Conservation (phyloP, 805 yeast genomes). For the Metschnikowia lunata region DNA sequence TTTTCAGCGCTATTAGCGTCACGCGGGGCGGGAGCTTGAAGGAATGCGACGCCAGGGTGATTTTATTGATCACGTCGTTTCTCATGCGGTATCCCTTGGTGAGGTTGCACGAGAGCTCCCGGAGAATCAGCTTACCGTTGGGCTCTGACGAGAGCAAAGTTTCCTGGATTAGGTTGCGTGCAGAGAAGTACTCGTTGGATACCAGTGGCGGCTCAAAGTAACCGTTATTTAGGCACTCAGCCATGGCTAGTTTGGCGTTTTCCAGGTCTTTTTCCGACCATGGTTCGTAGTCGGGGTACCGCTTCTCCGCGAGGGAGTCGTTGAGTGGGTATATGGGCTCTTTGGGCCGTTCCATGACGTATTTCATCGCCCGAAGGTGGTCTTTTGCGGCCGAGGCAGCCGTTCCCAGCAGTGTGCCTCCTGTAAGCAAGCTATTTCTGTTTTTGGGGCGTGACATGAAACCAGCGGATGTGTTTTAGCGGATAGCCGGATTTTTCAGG, state of each 20-base stretch:
- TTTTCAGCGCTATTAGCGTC: conserved; percentile 80
- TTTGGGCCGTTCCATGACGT: conserved; percentile 32
- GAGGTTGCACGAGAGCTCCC: conserved; percentile 36
- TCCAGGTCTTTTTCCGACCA: conserved; percentile 43
- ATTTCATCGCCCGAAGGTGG: conserved; percentile 34
- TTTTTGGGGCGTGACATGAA: conserved; percentile 9
- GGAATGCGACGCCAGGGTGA: conserved; percentile 28
- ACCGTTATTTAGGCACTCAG: conserved; percentile 60
- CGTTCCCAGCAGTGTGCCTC: conserved; percentile 14
- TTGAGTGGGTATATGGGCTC: conserved; percentile 32
- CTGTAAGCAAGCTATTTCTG: conserved; percentile 15
- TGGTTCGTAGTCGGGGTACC: conserved; percentile 68
- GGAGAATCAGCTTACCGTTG: conserved; percentile 31
- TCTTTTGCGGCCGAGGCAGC: conserved; percentile 23
- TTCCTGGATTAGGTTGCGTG: conserved; percentile 54
- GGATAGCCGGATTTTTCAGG: too few relatives aligned
- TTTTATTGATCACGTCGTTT: conserved; percentile 39
- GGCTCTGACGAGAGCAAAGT: conserved; percentile 35
- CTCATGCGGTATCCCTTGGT: conserved; percentile 35
- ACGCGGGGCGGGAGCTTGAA: conserved; percentile 86
- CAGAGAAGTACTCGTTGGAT: conserved; percentile 64
- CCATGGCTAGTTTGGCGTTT: conserved; percentile 47
- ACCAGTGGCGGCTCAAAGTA: conserved; percentile 60
- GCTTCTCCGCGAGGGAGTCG: conserved; percentile 16
- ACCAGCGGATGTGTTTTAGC: too few relatives aligned